Base-by-base conservation (phyloP, 352 stramenopile genomes). In the Globisporangium uncinulatum region DNA sequence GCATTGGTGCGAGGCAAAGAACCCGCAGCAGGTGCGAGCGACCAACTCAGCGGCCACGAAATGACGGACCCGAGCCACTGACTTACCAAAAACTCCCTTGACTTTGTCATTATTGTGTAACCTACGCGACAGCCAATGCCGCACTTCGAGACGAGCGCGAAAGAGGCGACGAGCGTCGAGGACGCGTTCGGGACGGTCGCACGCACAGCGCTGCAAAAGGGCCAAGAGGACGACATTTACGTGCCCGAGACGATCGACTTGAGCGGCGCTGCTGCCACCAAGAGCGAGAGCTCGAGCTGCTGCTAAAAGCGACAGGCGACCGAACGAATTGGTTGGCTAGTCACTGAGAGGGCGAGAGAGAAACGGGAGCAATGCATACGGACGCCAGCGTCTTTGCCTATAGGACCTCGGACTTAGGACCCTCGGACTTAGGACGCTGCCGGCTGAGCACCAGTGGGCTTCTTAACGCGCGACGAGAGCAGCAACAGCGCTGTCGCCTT, bases 101-200 rank as follows among this genome's bases (percentile, higher is more conserved):
- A 29, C 4, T 39, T 39, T 13, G 34, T 39, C 7, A 39, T 13
- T 39, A 8, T 8, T 39, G 34, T 8, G 34, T 39, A 8, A 1
- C 34, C 15, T 46, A 6, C 20, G 41, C n/a, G 11, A n/a, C 34
- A 95, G 74, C 78, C 83, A 11, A 94, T 99, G 63, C 81, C 96
- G 55, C 97, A 99, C 71, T 99, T 98, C 79, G 96, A 99, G 73
- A 98, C 96, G 36, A 99, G 95, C 51, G 97, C 97, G 1, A 99
- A 99, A 66, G 95, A 97, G 51, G 92, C 93, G 2, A 91, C 94
- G 46, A 98, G 97, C 73, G 97, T 99, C 15, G 96, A 99, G 61
- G 92, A 94, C 41, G 96, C 96, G 6, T 99, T 99, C 74, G 71
- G 91, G 59, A 94, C 95, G 50, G 94, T 96, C 51, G 93, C 96